These are phyloP conservation scores for Pythium periplocum DNA, from an alignment of 352 stramenopile species.

Conservation along the genomic window DNA sequence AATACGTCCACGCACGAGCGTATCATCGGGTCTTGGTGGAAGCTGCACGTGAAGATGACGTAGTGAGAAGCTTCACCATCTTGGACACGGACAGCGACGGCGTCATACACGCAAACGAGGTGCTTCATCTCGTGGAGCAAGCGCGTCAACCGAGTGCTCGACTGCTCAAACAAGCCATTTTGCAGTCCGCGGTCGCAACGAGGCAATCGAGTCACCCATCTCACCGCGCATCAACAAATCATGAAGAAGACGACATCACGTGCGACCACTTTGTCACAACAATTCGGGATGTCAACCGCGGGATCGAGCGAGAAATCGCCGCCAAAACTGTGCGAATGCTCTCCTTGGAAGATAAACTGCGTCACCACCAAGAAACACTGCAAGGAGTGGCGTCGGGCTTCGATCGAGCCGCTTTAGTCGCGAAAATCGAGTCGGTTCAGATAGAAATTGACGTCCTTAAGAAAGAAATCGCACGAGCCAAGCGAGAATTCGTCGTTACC, in stretches of 20 bases:
- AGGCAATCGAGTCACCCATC: conserved; percentile 6
- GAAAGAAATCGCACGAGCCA: conserved; percentile 39
- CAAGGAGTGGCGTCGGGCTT: not conserved
- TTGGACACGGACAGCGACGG: conserved; percentile 57
- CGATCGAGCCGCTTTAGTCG: conserved; percentile 1
- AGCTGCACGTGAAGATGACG: conserved; percentile 42
- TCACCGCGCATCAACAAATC: conserved; percentile 3
- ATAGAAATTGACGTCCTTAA: conserved; percentile 60
- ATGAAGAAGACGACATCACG: conserved; percentile 49
- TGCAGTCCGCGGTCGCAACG: conserved; percentile 38
- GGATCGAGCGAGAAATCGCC: conserved; percentile 57
- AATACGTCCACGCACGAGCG: conserved; percentile 55
- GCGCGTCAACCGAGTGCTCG: conserved; percentile 33
- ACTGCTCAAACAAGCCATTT: conserved; percentile 44
- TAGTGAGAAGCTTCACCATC: conserved; percentile 57
- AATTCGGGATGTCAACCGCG: conserved; percentile 59
- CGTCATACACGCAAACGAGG: conserved; percentile 42
- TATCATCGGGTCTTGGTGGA: conserved; percentile 53
- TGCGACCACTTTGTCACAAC: conserved; percentile 53
- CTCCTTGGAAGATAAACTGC: conserved; percentile 33
- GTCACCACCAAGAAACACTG: conserved; percentile 7
- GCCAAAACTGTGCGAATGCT: conserved; percentile 47
- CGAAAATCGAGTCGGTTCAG: conserved; percentile 18
- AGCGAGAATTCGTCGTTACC: conserved; percentile 43
- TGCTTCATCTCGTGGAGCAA: conserved; percentile 45